These are phyloP conservation scores for Phytophthora litchii DNA, from an alignment of 352 stramenopile species.

Conservation along the genomic window DNA sequence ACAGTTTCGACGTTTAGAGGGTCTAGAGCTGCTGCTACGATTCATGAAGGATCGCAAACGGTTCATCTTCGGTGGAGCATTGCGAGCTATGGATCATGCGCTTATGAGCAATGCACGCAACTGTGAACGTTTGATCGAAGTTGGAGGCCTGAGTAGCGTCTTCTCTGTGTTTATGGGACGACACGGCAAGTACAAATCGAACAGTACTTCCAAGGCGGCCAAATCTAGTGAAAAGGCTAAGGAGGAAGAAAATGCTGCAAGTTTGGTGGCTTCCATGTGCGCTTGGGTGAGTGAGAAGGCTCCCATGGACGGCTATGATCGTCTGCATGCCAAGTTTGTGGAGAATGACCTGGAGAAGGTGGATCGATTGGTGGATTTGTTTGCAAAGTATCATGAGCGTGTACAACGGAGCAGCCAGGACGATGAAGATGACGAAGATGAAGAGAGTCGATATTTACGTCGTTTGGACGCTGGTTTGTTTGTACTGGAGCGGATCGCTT, in stretches of 20 bases:
- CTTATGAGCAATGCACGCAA: conserved; percentile 64
- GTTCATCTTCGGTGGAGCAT: conserved; percentile 59
- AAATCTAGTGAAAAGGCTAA: conserved; percentile 39
- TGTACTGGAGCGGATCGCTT: conserved; percentile 70
- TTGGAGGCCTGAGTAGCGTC: conserved; percentile 62
- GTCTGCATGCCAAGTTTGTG: conserved; percentile 83
- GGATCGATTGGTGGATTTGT: conserved; percentile 78
- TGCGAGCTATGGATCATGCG: conserved; percentile 67
- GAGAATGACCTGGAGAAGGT: conserved; percentile 86
- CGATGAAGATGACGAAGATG: conserved; percentile 41
- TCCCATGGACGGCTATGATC: conserved; percentile 59
- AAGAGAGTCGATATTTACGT: conserved; percentile 64
- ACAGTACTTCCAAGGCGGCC: conserved; percentile 36
- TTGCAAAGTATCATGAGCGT: conserved; percentile 71
- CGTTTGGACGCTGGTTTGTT: conserved; percentile 81
- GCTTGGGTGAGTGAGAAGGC: conserved; percentile 51
- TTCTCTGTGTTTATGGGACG: conserved; percentile 81
- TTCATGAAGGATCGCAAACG: conserved; percentile 90
- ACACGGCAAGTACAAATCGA: conserved; percentile 44
- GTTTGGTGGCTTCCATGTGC: conserved; percentile 73
- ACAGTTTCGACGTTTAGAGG: conserved; percentile 79
- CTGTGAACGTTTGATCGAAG: conserved; percentile 73
- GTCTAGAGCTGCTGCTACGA: conserved; percentile 92
- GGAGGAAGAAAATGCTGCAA: conserved; percentile 70
- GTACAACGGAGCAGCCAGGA: conserved; percentile 44